A percentile compares a stretch with the other conserved stretches of the same genome.
Conservation (phyloP, 2,329 filamentous ascomycete species). For the Arthrobotrys musiformis region DNA sequence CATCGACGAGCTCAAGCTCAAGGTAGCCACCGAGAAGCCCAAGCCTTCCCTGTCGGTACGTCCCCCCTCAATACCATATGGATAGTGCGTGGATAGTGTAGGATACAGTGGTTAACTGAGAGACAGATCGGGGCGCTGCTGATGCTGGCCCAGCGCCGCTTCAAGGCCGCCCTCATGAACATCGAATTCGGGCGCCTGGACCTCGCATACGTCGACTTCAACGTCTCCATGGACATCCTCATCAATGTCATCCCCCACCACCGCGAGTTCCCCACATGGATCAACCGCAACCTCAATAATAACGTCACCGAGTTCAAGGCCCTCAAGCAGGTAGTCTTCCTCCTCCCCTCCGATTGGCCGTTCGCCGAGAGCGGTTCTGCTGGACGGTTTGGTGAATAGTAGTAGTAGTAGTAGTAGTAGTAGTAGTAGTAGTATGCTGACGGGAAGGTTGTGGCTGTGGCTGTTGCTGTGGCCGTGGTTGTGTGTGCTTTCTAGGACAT, state of each 20-base stretch:
- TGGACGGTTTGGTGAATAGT: too few relatives aligned
- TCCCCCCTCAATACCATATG: too few relatives aligned
- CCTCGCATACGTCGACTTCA: constrained; percentile 82
- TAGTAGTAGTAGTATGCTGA: not conserved
- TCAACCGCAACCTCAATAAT: constrained; percentile 67
- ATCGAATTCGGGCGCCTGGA: constrained; percentile 75
- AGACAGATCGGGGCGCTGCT: constrained; percentile 41
- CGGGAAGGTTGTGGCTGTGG: not conserved
- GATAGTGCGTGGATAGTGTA: too few relatives aligned
- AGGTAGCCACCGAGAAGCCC: constrained; percentile 32
- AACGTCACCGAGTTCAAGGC: constrained; percentile 66
- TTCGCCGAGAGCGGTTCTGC: too few relatives aligned
- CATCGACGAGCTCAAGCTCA: constrained; percentile 47
- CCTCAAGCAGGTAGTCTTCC: constrained; percentile 61
- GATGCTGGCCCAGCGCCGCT: constrained; percentile 24
- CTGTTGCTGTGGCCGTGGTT: too few relatives aligned
- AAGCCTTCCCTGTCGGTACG: constrained; percentile 27
- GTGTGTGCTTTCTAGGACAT: constrained; percentile 15
- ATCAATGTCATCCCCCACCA: constrained; percentile 80
- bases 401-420: too few relatives aligned
- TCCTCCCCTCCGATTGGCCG: not conserved
- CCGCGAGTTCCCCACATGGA: constrained; percentile 75
- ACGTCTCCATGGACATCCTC: constrained; percentile 81
- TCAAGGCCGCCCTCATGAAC: constrained; percentile 42
- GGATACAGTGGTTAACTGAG: not conserved